Evolutionary conservation across 73 alveolate genomes (phyloP), one percentile per base, ranked within the genome.

Genomic region (Paramecium sexaurelia): DNA sequence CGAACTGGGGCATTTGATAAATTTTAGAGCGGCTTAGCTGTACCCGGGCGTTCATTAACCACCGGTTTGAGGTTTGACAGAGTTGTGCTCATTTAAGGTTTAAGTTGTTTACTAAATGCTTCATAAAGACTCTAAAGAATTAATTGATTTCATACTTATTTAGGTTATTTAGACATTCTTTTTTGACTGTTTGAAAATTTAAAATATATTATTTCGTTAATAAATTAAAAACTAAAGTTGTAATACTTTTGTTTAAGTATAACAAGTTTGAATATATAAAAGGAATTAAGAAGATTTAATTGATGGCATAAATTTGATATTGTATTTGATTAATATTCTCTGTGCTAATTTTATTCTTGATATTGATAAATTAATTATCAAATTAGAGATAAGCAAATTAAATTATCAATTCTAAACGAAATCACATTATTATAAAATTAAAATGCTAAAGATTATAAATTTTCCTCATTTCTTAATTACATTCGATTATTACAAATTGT

Each of bases 21-120:
- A 32, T 61, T 61, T 61, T 61, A 45, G 39, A 61, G 83, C 11
- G 83, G 83, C 26, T 61, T 61, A 32, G 83, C 39, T 9, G 83
- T 61, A 61, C 27, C 43, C 7, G 83, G 83, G 11, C 83, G 83
- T 19, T 61, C 83, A 32, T 61, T 61, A 11, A 61, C 83, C 9
- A 61, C 83, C 7, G 83, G 83, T 19, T 61, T 61, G 3, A 61
- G 43, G 83, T 61, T 61, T 13, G 83, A 61, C 11, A 61, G 24
- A 15, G 83, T 61, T 29, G 83, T 61, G 26, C 83, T 61, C 47
- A 61, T 32, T 27, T 61, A 61, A 61, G 83, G 83, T 8, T 61
- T 61, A 61, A 61, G 83, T 61, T 61, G 83, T 29, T 61, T 61
- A 32, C 83, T 61, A 61, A 61, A 61, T 61, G 83, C 83, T 61